Evolutionary conservation across 2,329 filamentous ascomycete genomes (phyloP), one percentile per base, ranked within the genome.

Genomic region (Aspergillus pseudotamarii): DNA sequence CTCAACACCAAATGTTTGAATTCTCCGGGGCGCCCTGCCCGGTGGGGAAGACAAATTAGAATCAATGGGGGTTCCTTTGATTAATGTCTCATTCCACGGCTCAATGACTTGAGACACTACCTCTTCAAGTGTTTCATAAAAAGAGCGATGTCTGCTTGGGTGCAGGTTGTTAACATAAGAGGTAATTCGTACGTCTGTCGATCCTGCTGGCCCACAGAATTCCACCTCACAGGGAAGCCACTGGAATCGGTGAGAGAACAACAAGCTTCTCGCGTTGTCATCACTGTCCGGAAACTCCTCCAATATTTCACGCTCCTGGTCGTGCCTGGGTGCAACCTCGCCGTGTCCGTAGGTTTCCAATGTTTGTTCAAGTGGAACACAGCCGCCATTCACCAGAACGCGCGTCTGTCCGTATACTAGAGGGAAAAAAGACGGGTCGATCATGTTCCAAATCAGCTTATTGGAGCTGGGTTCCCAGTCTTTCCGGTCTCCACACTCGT

Each of bases 161-260:
- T 41, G 38, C 16, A 41, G 38, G 1, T 41, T 0, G 38, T 41
- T 41, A 3, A 41, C 0, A 19, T 41, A 41, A 41, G 38, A 41
- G 38, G 38, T 57, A 51, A 61, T 57, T 26, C 34, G 59, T 48
- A 61, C 9, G 6, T 66, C 59, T 9, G 62, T 58, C 14, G 62
- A 64, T 19, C 62, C 59, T 30, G 23, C 14, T 8, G 56, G 59
- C 38, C 62, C 59, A 23, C 51, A 36, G 28, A 66, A 62, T 46
- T 66, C 58, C 36, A 64, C 64, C 56, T 66, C 61, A 14, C 64
- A 64, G 14, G 64, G 64, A 43, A 66, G 61, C 61, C 64, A 66
- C 57, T 66, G 64, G 45, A 58, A 66, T 19, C 56, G 57, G 21
- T 36, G 50, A 21, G 64, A 64, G 58, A 58, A 65, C 19, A 64